Conservation (phyloP, 306 rosid species). For the Fragaria vesca region DNA sequence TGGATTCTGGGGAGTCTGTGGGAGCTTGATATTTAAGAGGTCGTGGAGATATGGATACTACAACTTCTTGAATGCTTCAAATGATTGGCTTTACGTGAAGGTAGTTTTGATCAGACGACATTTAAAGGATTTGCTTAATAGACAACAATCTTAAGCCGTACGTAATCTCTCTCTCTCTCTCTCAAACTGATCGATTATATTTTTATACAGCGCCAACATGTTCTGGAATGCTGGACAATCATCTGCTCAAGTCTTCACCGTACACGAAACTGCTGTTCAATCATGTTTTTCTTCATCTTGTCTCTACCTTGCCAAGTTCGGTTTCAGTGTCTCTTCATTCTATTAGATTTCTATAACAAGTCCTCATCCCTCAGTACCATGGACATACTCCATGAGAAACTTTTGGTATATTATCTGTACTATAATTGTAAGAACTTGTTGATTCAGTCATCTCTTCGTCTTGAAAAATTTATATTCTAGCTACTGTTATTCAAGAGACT, state of each 20-base stretch:
- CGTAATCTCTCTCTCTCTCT: not conserved
- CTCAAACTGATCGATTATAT: not conserved
- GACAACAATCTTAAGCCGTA: not conserved
- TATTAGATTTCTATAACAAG: not conserved
- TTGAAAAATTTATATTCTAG: not conserved
- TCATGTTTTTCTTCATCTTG: no score
- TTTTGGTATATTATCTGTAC: not conserved
- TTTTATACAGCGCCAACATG: not conserved
- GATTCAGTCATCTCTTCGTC: not conserved
- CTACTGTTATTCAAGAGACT: not conserved
- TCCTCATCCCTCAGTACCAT: not conserved
- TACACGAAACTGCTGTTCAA: no score
- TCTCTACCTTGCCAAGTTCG: no score
- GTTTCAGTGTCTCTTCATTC: no score
- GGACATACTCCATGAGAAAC: not conserved
- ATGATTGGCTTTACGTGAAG: conserved; percentile 8
- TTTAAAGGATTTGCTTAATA: not conserved
- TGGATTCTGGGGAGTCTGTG: conserved; percentile 41
- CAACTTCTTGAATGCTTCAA: conserved; percentile 9
- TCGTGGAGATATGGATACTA: conserved; percentile 31
- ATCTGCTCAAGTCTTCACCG: not conserved
- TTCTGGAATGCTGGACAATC: no score
- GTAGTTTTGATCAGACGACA: not conserved
- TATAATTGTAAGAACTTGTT: not conserved
- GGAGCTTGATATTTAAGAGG: conserved; percentile 11